Conservation (phyloP, 2,329 filamentous ascomycete species). For the Colletotrichum cuscutae region DNA sequence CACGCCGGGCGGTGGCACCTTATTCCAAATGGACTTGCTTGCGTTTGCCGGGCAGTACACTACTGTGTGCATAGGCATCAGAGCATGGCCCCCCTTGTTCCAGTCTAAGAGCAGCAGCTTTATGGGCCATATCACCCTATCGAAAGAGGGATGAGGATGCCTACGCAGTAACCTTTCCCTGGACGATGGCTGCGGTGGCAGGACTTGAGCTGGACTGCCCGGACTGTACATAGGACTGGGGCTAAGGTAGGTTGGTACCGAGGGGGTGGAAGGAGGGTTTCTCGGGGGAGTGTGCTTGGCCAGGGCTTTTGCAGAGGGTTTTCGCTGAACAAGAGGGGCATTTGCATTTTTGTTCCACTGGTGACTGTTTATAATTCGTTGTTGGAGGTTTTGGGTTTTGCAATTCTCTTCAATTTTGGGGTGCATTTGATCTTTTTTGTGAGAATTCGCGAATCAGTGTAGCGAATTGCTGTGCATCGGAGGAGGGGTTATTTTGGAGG, state of each 20-base stretch:
- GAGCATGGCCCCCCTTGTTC: not conserved
- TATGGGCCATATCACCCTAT: not conserved
- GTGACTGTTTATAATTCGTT: not conserved
- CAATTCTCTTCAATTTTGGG: not conserved
- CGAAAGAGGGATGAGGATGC: not conserved
- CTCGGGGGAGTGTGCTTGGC: not conserved
- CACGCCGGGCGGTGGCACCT: not conserved
- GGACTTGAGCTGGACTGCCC: not conserved
- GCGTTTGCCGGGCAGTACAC: not conserved
- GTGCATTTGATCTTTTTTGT: not conserved
- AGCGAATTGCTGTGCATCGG: not conserved
- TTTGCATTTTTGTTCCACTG: not conserved
- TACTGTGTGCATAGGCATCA: not conserved
- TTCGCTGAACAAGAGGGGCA: not conserved
- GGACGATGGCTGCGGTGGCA: not conserved
- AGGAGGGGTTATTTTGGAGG: not conserved
- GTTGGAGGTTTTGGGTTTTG: not conserved
- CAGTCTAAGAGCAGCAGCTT: not conserved
- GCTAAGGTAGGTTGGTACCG: not conserved
- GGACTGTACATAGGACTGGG: not conserved
- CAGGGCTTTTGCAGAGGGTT: not conserved
- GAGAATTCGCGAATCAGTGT: constrained; percentile 14
- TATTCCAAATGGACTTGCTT: constrained; percentile 11
- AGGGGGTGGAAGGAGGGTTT: not conserved
- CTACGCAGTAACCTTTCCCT: not conserved